Evolutionary conservation across 1,284 basidiomycete genomes (phyloP).

Genomic region (Rhodotorula sp.): DNA sequence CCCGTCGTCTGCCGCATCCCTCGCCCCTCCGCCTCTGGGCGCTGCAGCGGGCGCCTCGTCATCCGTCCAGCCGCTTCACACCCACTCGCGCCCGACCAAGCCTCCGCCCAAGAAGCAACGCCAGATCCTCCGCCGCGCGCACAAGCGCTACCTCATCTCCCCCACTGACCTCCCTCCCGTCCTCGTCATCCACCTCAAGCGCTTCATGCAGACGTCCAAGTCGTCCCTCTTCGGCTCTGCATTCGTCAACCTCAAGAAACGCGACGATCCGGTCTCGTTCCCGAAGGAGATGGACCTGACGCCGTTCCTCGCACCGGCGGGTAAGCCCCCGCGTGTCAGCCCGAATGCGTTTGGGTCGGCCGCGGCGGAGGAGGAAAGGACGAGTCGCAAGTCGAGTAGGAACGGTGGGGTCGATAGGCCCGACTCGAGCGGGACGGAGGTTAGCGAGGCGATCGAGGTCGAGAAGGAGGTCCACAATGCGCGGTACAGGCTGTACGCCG

Average conservation of each 20-base stretch:
- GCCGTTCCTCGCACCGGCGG: slow-evolving; percentile 75
- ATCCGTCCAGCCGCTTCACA: background rate
- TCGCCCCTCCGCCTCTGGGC: background rate
- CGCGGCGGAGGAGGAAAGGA: slow-evolving; percentile 52
- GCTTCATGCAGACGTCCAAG: slow-evolving; percentile 74
- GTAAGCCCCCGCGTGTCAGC: slow-evolving; percentile 27
- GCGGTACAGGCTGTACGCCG: slow-evolving; percentile 56
- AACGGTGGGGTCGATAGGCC: background rate
- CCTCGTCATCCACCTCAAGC: slow-evolving; percentile 86
- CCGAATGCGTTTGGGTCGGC: slow-evolving; percentile 7
- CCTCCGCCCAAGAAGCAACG: slow-evolving; percentile 40
- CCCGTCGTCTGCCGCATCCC: background rate
- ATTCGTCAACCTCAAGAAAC: slow-evolving; percentile 69
- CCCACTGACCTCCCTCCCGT: slow-evolving; percentile 70
- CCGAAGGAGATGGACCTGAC: slow-evolving; percentile 78
- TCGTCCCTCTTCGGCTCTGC: slow-evolving; percentile 56
- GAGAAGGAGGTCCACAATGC: slow-evolving; percentile 47
- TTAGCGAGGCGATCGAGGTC: slow-evolving; percentile 40
- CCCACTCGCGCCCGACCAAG: background rate
- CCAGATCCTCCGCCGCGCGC: slow-evolving; percentile 72
- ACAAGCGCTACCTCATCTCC: slow-evolving; percentile 89
- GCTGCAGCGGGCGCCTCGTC: background rate
- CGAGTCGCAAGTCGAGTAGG: background rate
- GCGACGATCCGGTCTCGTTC: slow-evolving; percentile 84
- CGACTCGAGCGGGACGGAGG: background rate